Evolutionary conservation across 2,329 filamentous ascomycete species (phyloP).

Genomic region (Teratosphaeria gauchensis): DNA sequence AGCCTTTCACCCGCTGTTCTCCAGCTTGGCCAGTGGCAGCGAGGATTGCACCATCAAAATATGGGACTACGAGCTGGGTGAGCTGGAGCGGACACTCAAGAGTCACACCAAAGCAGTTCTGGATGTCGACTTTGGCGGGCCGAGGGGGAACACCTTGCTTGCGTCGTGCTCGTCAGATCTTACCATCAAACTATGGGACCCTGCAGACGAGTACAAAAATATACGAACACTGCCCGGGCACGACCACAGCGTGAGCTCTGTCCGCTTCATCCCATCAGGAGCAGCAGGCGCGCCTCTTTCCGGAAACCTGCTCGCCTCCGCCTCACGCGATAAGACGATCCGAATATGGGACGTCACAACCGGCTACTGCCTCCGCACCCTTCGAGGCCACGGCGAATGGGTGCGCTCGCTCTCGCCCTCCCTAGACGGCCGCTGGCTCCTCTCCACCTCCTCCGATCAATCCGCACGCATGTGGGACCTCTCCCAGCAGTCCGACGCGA

Average conservation of each 20-base stretch:
- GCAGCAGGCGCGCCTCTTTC: constrained; percentile 68
- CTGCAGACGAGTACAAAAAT: constrained; percentile 86
- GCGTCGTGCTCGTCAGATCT: constrained; percentile 81
- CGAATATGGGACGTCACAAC: constrained; percentile 90
- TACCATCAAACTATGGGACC: constrained; percentile 93
- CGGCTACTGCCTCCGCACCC: constrained; percentile 84
- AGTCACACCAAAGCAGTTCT: constrained; percentile 83
- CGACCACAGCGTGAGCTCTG: constrained; percentile 81
- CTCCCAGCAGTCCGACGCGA: constrained; percentile 53
- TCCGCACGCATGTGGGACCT: constrained; percentile 80
- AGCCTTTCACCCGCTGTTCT: constrained; percentile 87
- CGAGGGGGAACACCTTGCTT: constrained; percentile 66
- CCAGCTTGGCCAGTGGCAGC: constrained; percentile 78
- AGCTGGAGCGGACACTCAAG: constrained; percentile 82
- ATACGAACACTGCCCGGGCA: constrained; percentile 84
- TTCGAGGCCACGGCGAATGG: constrained; percentile 79
- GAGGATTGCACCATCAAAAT: constrained; percentile 94
- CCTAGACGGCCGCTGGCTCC: constrained; percentile 68
- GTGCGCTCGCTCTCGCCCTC: constrained; percentile 81
- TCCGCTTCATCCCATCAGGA: constrained; percentile 79
- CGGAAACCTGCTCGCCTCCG: constrained; percentile 76
- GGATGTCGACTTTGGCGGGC: constrained; percentile 84
- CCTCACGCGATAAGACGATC: constrained; percentile 74
- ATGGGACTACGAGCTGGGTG: constrained; percentile 93
- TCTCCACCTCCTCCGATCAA: constrained; percentile 76